phyloP scores from a whole-genome alignment of 2,329 filamentous ascomycete species.

The Fusarium sp. region DNA sequence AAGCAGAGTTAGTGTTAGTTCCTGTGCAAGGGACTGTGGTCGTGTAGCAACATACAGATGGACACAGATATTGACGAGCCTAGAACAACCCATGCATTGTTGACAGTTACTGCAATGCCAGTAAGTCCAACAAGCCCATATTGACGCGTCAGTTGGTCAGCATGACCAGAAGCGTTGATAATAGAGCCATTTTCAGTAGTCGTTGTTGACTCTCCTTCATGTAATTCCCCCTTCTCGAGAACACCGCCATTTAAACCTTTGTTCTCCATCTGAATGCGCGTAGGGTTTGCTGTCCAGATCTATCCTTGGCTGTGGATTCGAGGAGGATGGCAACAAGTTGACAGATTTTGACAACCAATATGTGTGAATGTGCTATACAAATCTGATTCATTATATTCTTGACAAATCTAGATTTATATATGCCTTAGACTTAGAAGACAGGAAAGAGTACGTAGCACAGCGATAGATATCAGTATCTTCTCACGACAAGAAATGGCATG shows the following conservation, averaged over 20 bases:
- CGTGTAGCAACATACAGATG: slow-evolving; percentile 11
- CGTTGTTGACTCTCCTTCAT: slow-evolving; percentile 20
- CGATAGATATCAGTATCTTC: background rate
- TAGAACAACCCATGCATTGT: slow-evolving; percentile 44
- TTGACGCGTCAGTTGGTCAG: slow-evolving; percentile 39
- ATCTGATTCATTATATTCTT: too few species aligned
- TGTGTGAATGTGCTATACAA: too few species aligned
- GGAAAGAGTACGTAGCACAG: background rate
- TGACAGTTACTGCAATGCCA: slow-evolving; percentile 43
- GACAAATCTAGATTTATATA: slow-evolving; percentile 3
- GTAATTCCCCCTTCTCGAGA: slow-evolving; percentile 15
- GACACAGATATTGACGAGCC: slow-evolving; percentile 44
- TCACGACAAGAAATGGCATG: background rate
- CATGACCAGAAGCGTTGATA: slow-evolving; percentile 38
- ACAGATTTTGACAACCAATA: too few species aligned
- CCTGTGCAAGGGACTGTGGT: background rate
- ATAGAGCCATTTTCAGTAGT: slow-evolving; percentile 19
- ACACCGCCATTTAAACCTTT: slow-evolving; percentile 17
- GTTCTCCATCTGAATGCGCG: background rate
- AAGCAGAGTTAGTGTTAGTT: background rate
- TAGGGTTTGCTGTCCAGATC: background rate
- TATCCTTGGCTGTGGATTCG: too few species aligned
- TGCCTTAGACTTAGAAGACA: background rate
- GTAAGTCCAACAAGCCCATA: slow-evolving; percentile 42
- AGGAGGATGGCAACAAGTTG: too few species aligned